These are phyloP conservation scores for Yamadazyma tumulicola DNA, from an alignment of 805 yeast species.

Conservation along the genomic window DNA sequence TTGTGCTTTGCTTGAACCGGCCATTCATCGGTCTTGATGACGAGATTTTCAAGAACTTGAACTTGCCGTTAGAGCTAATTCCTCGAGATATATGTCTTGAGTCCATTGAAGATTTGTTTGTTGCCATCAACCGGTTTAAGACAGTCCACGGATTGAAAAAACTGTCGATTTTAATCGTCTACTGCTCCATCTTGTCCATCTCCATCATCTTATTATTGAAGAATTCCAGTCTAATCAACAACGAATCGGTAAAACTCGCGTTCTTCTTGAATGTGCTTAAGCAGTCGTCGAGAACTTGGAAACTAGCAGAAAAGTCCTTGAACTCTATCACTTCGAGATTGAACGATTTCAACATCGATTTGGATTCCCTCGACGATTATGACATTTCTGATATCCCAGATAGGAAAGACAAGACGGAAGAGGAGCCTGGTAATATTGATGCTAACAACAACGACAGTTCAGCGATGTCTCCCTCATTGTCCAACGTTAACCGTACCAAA, in stretches of 20 bases:
- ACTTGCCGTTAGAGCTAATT: not conserved
- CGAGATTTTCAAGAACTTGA: conserved; percentile 14
- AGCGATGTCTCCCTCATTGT: not conserved
- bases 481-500: not conserved
- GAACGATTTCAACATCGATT: conserved; percentile 11
- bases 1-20: conserved; percentile 54
- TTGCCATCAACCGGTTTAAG: conserved; percentile 35
- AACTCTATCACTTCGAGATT: conserved; percentile 36
- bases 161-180: conserved; percentile 46
- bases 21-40: conserved; percentile 49
- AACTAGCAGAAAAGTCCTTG: conserved; percentile 44
- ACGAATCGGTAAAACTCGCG: conserved; percentile 24
- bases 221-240: conserved; percentile 23
- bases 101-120: conserved; percentile 41
- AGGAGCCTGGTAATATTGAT: not conserved
- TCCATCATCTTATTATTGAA: conserved; percentile 38
- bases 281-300: conserved; percentile 46
- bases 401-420: not conserved
- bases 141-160: conserved; percentile 37
- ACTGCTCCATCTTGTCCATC: conserved; percentile 44
- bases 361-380: conserved; percentile 6
- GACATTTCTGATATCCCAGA: not conserved
- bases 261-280: conserved; percentile 40
- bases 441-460: not conserved
- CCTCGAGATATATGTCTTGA: conserved; percentile 35